These are phyloP conservation scores for Cryptococcus amylolentus DNA, from an alignment of 1,284 basidiomycete genomes.

Conservation along the genomic window DNA sequence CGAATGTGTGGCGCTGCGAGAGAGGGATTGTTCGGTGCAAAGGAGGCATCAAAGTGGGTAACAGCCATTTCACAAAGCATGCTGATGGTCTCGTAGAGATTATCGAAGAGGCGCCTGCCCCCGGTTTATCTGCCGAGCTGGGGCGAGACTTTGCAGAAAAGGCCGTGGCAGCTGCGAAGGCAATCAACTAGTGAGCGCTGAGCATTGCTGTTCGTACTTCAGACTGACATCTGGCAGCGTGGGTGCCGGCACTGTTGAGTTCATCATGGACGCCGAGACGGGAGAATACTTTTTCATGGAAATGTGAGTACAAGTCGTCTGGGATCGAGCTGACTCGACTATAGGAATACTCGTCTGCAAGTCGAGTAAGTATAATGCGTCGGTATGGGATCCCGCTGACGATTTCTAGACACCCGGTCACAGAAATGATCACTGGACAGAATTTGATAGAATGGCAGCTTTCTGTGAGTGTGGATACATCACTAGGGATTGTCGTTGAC, in stretches of 20 bases:
- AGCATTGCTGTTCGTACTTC: neutral
- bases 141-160: constrained; percentile 77
- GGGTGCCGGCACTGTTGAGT: constrained; percentile 88
- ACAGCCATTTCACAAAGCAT: neutral
- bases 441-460: constrained; percentile 95
- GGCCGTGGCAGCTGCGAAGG: constrained; percentile 84
- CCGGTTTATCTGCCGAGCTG: constrained; percentile 70
- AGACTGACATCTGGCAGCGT: constrained; percentile 47
- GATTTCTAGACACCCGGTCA: constrained; percentile 68
- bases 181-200: constrained; percentile 64
- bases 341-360: constrained; percentile 85
- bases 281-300: constrained; percentile 88
- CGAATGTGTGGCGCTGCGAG: constrained; percentile 80
- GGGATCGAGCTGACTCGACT: neutral
- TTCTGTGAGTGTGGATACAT: constrained; percentile 54
- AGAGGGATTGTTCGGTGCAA: constrained; percentile 92
- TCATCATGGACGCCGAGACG: constrained; percentile 87
- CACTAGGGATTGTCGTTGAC: neutral
- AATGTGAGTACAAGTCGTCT: constrained; percentile 58
- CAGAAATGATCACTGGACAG: constrained; percentile 88
- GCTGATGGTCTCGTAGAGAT: constrained; percentile 31
- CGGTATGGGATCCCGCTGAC: neutral
- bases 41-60: constrained; percentile 73
- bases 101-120: constrained; percentile 73
- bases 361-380: constrained; percentile 58